Conservation (phyloP, 805 yeast genomes). For the Yarrowia bubula region DNA sequence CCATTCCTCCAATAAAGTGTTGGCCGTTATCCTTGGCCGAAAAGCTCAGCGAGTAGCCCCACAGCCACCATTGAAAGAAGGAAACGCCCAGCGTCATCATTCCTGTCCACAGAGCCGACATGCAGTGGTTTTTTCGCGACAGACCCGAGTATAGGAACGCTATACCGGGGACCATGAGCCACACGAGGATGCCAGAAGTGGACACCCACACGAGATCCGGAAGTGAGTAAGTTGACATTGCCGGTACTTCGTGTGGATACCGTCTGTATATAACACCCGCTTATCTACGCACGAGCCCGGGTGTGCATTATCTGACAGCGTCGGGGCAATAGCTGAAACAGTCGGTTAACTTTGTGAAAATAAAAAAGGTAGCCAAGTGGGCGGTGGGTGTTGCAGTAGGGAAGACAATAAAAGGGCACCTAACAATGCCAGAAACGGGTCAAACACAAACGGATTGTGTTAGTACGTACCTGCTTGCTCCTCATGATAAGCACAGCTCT, state of each 20-base stretch:
- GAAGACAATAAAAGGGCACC: too few species aligned
- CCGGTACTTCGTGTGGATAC: too few species aligned
- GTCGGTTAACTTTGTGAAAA: background rate
- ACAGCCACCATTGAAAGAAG: constrained; percentile 94
- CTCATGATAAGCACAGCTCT: too few species aligned
- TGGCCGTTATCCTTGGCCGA: constrained; percentile 71
- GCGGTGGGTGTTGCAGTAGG: too few species aligned
- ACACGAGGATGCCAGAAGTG: constrained; percentile 42
- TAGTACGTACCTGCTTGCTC: too few species aligned
- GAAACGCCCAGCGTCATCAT: constrained; percentile 82
- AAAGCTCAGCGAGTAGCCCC: constrained; percentile 93
- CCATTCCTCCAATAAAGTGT: constrained; percentile 74
- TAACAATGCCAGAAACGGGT: too few species aligned
- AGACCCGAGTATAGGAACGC: constrained; percentile 91
- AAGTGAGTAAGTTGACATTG: background rate
- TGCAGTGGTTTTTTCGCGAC: constrained; percentile 95
- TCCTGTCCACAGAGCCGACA: constrained; percentile 90
- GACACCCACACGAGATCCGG: background rate
- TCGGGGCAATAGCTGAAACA: background rate
- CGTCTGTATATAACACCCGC: background rate
- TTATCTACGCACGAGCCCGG: background rate
- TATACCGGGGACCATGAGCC: constrained; percentile 93
- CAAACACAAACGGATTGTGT: too few species aligned
- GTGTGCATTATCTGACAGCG: constrained; percentile 9
- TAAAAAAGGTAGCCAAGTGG: too few species aligned